A percentile compares a stretch with the other conserved stretches of the same genome.
phyloP scores from a whole-genome alignment of 257 asterid genomes.

The Salvia miltiorrhiza region DNA sequence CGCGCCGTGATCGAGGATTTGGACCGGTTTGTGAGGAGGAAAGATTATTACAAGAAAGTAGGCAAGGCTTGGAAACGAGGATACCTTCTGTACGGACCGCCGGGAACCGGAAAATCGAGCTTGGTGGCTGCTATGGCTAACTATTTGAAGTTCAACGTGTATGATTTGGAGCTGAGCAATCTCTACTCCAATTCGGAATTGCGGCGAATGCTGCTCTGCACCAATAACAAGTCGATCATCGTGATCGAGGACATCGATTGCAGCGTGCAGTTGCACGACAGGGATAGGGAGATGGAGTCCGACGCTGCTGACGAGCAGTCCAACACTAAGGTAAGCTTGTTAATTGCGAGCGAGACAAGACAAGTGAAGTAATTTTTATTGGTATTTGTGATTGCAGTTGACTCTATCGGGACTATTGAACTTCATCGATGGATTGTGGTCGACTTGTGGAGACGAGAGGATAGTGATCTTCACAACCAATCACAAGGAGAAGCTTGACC shows the following conservation, averaged over 20 bases:
- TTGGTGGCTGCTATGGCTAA: conserved; percentile 84
- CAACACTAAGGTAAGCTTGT: conserved; percentile 42
- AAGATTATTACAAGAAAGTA: conserved; percentile 64
- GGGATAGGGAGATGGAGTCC: conserved; percentile 24
- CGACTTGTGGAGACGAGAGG: conserved; percentile 74
- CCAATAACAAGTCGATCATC: conserved; percentile 59
- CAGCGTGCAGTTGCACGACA: conserved; percentile 57
- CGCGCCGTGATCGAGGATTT: conserved; percentile 50
- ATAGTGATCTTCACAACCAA: conserved; percentile 76
- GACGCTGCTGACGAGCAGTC: conserved; percentile 3
- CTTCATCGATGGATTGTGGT: conserved; percentile 82
- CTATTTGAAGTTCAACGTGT: conserved; percentile 63
- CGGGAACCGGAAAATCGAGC: conserved; percentile 92
- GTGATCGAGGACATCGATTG: conserved; percentile 86
- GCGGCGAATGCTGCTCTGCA: conserved; percentile 56
- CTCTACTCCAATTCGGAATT: conserved; percentile 52
- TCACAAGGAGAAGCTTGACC: conserved; percentile 75
- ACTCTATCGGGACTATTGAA: conserved; percentile 75
- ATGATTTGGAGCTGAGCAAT: conserved; percentile 65
- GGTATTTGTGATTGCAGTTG: too few species aligned
- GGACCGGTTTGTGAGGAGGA: conserved; percentile 71
- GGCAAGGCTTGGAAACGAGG: conserved; percentile 96
- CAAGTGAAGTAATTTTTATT: too few species aligned
- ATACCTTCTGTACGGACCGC: conserved; percentile 81
- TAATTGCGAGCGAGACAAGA: too few species aligned